These are phyloP conservation scores for Metschnikowia koreensis DNA, from an alignment of 805 yeast species.

Conservation along the genomic window DNA sequence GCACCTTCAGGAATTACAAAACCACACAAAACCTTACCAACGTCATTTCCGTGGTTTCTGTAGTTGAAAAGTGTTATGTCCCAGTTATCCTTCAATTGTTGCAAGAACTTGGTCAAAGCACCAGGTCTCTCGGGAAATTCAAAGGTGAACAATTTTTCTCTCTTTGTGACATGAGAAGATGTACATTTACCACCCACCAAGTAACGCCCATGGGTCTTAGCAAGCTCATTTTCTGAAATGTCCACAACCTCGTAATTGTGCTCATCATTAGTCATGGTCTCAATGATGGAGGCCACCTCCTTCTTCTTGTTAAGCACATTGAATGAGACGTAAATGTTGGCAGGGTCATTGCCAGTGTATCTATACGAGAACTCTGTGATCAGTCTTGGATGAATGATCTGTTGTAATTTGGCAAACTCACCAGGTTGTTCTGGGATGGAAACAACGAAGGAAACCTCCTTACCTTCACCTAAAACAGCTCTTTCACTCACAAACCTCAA, in stretches of 20 bases:
- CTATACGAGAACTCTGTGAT: slow-evolving; percentile 96
- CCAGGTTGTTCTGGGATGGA: slow-evolving; percentile 94
- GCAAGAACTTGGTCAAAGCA: slow-evolving; percentile 79
- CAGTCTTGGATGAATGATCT: slow-evolving; percentile 77
- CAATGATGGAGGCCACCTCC: slow-evolving; percentile 67
- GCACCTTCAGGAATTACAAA: slow-evolving; percentile 72
- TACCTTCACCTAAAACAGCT: slow-evolving; percentile 98
- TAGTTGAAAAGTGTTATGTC: slow-evolving; percentile 93
- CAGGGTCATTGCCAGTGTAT: slow-evolving; percentile 51
- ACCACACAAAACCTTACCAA: slow-evolving; percentile 91
- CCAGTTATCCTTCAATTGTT: slow-evolving; percentile 73
- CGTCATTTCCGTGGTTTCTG: slow-evolving; percentile 94
- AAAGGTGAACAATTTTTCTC: slow-evolving; percentile 78
- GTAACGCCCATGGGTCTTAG: slow-evolving; percentile 94
- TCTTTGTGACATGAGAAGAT: slow-evolving; percentile 44
- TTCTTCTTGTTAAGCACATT: slow-evolving; percentile 71
- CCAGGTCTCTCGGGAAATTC: slow-evolving; percentile 99
- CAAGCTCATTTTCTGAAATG: slow-evolving; percentile 89
- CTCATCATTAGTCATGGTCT: slow-evolving; percentile 58
- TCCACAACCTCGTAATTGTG: slow-evolving; percentile 68
- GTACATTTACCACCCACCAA: slow-evolving; percentile 86
- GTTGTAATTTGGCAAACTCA: slow-evolving; percentile 75
- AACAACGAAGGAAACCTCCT: slow-evolving; percentile 87
- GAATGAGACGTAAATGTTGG: slow-evolving; percentile 86
- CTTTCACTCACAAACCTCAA: slow-evolving; percentile 94